A percentile compares a stretch with the other conserved stretches of the same genome.
These are phyloP conservation scores for Tolypocladium tropicale DNA, from an alignment of 2,329 filamentous ascomycete genomes.

Conservation along the genomic window DNA sequence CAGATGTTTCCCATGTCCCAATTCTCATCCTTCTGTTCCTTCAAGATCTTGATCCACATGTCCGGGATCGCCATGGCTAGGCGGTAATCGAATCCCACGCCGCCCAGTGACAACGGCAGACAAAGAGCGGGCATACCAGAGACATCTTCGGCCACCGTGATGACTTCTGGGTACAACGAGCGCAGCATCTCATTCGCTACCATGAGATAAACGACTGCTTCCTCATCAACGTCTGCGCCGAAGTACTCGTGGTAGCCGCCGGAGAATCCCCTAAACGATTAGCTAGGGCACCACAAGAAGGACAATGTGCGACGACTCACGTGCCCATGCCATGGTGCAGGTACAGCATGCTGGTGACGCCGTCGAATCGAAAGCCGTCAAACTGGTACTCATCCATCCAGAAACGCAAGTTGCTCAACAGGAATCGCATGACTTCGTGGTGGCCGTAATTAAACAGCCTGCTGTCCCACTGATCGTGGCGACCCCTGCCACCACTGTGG, in stretches of 20 bases:
- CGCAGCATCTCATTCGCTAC: conserved; percentile 95
- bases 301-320: conserved; percentile 39
- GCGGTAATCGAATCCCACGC: conserved; percentile 93
- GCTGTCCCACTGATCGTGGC: conserved; percentile 92
- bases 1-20: conserved; percentile 85
- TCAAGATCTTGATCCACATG: conserved; percentile 98
- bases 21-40: conserved; percentile 81
- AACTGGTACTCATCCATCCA: conserved; percentile 99
- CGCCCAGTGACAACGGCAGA: conserved; percentile 72
- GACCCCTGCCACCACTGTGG: conserved; percentile 73
- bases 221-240: conserved; percentile 77
- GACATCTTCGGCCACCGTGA: conserved; percentile 94
- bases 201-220: conserved; percentile 91
- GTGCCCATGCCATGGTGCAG: conserved; percentile 92
- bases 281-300: conserved; percentile 1
- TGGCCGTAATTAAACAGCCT: conserved; percentile 93
- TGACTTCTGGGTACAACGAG: conserved; percentile 72
- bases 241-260: conserved; percentile 99
- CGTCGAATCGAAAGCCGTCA: conserved; percentile 95
- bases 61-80: conserved; percentile 97
- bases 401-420: conserved; percentile 89
- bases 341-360: conserved; percentile 98
- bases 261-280: conserved; percentile 65
- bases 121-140: conserved; percentile 98
- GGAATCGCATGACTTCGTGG: conserved; percentile 90